These are phyloP conservation scores for Eutypa lata DNA, from an alignment of 2,329 filamentous ascomycete species.

Conservation along the genomic window DNA sequence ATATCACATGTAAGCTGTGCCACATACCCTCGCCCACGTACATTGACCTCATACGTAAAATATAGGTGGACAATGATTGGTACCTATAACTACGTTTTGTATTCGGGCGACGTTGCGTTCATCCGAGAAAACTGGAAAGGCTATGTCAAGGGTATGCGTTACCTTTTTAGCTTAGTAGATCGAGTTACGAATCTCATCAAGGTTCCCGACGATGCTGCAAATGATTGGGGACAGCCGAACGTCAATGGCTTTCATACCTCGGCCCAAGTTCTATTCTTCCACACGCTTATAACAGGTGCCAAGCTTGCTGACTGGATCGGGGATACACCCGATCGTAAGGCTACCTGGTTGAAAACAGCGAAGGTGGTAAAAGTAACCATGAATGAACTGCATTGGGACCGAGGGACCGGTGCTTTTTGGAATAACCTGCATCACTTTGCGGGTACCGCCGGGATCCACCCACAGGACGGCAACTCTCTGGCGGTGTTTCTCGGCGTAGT, in stretches of 20 bases:
- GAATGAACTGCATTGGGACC: conserved; percentile 47
- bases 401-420: conserved; percentile 45
- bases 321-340: conserved; percentile 35
- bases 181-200: conserved; percentile 19
- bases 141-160: conserved; percentile 44
- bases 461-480: conserved; percentile 60
- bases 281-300: conserved; percentile 51
- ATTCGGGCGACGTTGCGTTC: conserved; percentile 49
- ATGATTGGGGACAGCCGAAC: conserved; percentile 27
- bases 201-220: conserved; percentile 11
- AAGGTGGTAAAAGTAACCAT: conserved; percentile 41
- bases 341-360: conserved; percentile 38
- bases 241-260: conserved; percentile 20
- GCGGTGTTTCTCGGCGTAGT: conserved; percentile 48
- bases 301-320: conserved; percentile 46
- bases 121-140: conserved; percentile 43
- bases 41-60: neutral
- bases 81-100: conserved; percentile 56
- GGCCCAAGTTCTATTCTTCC: conserved; percentile 39
- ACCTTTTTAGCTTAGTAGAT: conserved; percentile 18
- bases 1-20: conserved; percentile 28
- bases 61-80: conserved; percentile 48
- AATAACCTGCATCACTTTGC: conserved; percentile 43
- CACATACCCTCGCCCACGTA: neutral
- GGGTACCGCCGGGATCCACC: conserved; percentile 47